Base-by-base conservation (phyloP, 345 rosid species). In the Geranium brycei region DNA sequence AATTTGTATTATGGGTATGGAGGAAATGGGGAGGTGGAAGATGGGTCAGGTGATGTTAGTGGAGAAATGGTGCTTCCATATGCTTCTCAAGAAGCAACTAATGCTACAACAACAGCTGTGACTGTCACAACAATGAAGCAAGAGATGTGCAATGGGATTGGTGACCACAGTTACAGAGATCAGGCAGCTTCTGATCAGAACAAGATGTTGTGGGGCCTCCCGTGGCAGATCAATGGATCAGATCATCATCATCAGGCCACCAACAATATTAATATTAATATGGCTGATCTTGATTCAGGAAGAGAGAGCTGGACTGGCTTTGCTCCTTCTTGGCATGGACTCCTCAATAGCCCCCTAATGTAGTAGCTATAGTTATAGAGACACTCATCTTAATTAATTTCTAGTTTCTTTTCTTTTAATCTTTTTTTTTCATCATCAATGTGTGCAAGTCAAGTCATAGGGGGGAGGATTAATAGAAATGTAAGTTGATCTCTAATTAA, bases 191-290 rank as follows among this genome's bases (percentile, higher is more conserved):
- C 53, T 8, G 53, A 47, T 11, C 13, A 82, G 5, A 77, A 71
- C 35, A 83, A 71, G 77, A 58, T 79, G 30, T 72, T 89, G 31
- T 82, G 78, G 83, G 95, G 91, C 1, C 83, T 81, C 62, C 96
- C 95, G 23, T 87, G 96, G 95, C 91, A 85, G 71, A 65, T 82
- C 30, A 82, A 72, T 81, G 85, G 13, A 8, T 5, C 8, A 38
- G 47, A 38, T 38, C 13, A 47, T 47, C 51, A 41, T 41, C 12
- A 41, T 41, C 51, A 41, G 51, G n/a, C n/a, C n/a, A 47, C 13
- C 53, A 47, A 6, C 53, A 47, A 47, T 13, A 11, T 8, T 3
- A 47, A 47, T 13, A 47, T 6, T 15, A 47, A 47, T 47, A 6
- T 47, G 53, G 64, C 60, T 67, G 85, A 73, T 55, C 71, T 69